Evolutionary conservation across 192 early-diverging fungal genomes (phyloP).

Genomic region (Coemansia sp.): DNA sequence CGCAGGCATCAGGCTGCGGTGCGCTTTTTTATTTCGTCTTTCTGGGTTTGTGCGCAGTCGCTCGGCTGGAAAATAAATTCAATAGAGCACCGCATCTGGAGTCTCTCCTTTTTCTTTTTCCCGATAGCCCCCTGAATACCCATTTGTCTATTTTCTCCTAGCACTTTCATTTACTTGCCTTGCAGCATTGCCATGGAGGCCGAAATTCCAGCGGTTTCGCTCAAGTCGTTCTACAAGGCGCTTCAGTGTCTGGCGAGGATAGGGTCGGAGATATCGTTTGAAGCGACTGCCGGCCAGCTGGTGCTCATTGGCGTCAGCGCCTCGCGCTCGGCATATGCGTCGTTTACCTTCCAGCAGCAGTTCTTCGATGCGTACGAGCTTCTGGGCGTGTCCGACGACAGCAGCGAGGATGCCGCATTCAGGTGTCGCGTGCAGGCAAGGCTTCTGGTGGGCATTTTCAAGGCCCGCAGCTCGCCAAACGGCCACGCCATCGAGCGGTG

Average conservation of each 20-base stretch:
- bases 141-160: background rate
- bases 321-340: slow-evolving; percentile 63
- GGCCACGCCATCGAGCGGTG: slow-evolving; percentile 35
- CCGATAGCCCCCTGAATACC: background rate
- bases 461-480: slow-evolving; percentile 15
- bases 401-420: slow-evolving; percentile 15
- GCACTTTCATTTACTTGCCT: background rate
- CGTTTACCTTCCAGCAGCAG: slow-evolving; percentile 54
- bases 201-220: slow-evolving; percentile 43
- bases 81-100: too few species aligned
- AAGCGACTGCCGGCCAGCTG: slow-evolving; percentile 55
- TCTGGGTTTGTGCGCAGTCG: slow-evolving; percentile 16
- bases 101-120: slow-evolving; percentile 3
- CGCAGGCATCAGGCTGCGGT: background rate
- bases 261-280: slow-evolving; percentile 62
- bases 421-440: slow-evolving; percentile 45
- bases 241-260: slow-evolving; percentile 60
- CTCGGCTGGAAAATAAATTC: too few species aligned
- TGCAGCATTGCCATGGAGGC: slow-evolving; percentile 33
- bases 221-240: slow-evolving; percentile 55
- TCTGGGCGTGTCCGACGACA: background rate
- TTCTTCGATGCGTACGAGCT: slow-evolving; percentile 68
- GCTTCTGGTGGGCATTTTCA: slow-evolving; percentile 45
- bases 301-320: slow-evolving; percentile 63
- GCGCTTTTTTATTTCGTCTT: background rate